phyloP scores from a whole-genome alignment of 257 asterid species.

The Haberlea rhodopensis region DNA sequence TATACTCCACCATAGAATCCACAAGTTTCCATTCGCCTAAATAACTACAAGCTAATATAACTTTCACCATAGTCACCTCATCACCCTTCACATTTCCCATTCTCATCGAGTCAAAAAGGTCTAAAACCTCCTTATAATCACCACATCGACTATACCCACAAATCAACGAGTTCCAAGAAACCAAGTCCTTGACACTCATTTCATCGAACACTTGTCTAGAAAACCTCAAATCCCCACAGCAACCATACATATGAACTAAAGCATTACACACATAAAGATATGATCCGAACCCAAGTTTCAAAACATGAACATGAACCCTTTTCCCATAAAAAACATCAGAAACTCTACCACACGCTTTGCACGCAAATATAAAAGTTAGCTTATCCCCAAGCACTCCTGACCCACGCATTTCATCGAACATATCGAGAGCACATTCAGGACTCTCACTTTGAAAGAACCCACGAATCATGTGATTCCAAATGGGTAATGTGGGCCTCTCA shows the following conservation, averaged over 20 bases:
- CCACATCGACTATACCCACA: conserved; percentile 40
- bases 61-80: conserved; percentile 41
- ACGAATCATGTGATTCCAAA: conserved; percentile 36
- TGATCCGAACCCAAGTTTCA: conserved; percentile 37
- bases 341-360: conserved; percentile 30
- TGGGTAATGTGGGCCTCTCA: conserved; percentile 28
- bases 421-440: conserved; percentile 28
- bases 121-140: conserved; percentile 29
- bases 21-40: conserved; percentile 20
- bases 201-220: conserved; percentile 31
- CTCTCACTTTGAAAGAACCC: conserved; percentile 25
- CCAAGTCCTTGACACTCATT: conserved; percentile 35
- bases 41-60: conserved; percentile 33
- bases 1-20: conserved; percentile 27
- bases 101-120: conserved; percentile 24
- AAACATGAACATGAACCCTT: conserved; percentile 30
- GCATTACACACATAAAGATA: conserved; percentile 40
- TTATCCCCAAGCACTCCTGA: conserved; percentile 34
- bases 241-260: conserved; percentile 30
- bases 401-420: conserved; percentile 38
- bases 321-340: conserved; percentile 27
- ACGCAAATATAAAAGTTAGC: conserved; percentile 31
- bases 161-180: conserved; percentile 48
- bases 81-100: conserved; percentile 33
- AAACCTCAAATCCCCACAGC: conserved; percentile 29